These are phyloP conservation scores for Candida tammaniensis DNA, from an alignment of 805 yeast genomes.

Conservation along the genomic window DNA sequence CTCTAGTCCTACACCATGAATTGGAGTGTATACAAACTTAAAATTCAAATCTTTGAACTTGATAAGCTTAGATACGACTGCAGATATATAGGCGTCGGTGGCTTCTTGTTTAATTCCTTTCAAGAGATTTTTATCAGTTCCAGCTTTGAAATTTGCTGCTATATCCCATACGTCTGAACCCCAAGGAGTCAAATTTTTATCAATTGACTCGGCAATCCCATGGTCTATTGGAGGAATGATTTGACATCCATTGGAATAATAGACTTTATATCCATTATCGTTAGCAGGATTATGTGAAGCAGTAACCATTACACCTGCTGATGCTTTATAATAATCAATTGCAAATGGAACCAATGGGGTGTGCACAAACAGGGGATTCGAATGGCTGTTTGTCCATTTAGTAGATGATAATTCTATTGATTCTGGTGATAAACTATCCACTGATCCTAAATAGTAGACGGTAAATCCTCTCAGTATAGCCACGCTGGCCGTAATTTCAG, in stretches of 20 bases:
- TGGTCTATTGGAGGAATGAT: slow-evolving; percentile 89
- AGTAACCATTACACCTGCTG: slow-evolving; percentile 89
- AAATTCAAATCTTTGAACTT: slow-evolving; percentile 23
- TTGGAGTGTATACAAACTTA: slow-evolving; percentile 80
- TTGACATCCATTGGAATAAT: slow-evolving; percentile 92
- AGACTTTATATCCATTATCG: slow-evolving; percentile 94
- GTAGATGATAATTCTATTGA: slow-evolving; percentile 11
- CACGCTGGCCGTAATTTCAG: slow-evolving; percentile 72
- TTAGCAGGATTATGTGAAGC: slow-evolving; percentile 84
- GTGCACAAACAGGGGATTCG: slow-evolving; percentile 43
- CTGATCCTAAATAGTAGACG: slow-evolving; percentile 57
- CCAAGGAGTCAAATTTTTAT: slow-evolving; percentile 61
- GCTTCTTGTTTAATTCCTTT: slow-evolving; percentile 41
- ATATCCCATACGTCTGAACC: slow-evolving; percentile 47
- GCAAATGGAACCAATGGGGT: slow-evolving; percentile 94
- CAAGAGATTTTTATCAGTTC: slow-evolving; percentile 25
- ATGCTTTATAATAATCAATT: slow-evolving; percentile 58
- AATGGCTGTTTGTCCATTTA: neutral
- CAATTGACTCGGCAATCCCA: slow-evolving; percentile 65
- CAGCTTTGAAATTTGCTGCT: slow-evolving; percentile 30
- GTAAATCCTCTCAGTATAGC: slow-evolving; percentile 66
- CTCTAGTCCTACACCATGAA: slow-evolving; percentile 91
- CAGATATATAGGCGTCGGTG: slow-evolving; percentile 37
- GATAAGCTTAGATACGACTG: slow-evolving; percentile 28
- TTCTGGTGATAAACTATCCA: slow-evolving; percentile 27